phyloP scores from a whole-genome alignment of 805 yeast genomes.

The Candida ficus region DNA sequence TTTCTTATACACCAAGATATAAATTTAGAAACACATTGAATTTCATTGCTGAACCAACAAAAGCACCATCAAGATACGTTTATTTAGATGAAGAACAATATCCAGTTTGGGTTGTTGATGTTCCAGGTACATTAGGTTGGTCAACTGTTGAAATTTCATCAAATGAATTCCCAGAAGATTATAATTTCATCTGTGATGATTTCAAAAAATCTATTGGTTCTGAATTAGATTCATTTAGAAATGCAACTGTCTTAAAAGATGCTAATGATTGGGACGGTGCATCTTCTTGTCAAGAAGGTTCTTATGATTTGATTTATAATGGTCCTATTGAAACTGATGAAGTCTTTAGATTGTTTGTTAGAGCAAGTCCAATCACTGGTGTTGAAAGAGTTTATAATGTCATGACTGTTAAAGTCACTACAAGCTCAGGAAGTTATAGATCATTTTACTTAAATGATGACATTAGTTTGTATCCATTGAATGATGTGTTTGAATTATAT shows the following conservation, averaged over 20 bases:
- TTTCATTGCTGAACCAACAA: conserved; percentile 6
- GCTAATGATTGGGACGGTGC: not conserved
- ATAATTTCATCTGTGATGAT: conserved; percentile 4
- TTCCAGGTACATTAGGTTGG: conserved; percentile 10
- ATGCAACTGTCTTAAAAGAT: conserved; percentile 1
- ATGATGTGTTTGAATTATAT: not conserved
- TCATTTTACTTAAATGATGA: conserved; percentile 1
- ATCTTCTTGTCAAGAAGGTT: not conserved
- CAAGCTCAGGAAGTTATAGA: not conserved
- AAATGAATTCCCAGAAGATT: conserved; percentile 1
- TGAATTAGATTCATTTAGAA: conserved; percentile 6
- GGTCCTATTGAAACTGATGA: not conserved
- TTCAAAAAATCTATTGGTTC: conserved; percentile 4
- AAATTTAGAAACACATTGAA: conserved; percentile 1
- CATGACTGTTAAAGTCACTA: not conserved
- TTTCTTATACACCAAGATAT: conserved; percentile 5
- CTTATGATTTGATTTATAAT: not conserved
- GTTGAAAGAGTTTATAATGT: not conserved
- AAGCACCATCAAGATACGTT: conserved; percentile 6
- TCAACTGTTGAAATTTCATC: conserved; percentile 1
- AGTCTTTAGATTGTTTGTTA: not conserved
- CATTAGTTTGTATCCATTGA: not conserved
- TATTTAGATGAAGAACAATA: conserved; percentile 1
- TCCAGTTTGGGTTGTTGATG: conserved; percentile 9
- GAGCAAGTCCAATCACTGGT: not conserved